Percentiles rank a stretch among this genome's conserved stretches.
phyloP scores from a whole-genome alignment of 768 basidiomycete species.

The Boletus huronensis region DNA sequence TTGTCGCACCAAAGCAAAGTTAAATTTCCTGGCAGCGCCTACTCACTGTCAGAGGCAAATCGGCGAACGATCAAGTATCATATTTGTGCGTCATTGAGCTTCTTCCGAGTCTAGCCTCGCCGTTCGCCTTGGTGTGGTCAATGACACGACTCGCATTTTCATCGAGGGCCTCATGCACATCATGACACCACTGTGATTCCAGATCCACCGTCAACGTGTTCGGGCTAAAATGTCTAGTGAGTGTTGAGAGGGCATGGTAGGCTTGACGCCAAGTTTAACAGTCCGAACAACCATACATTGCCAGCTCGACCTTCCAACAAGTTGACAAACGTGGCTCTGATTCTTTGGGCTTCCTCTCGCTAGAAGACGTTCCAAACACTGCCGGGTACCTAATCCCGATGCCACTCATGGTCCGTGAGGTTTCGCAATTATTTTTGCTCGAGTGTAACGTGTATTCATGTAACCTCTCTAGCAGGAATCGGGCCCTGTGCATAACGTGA shows the following conservation, averaged over 20 bases:
- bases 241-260: neutral
- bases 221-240: neutral
- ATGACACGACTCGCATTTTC: neutral
- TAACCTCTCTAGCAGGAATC: conserved; percentile 2
- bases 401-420: conserved; percentile 13
- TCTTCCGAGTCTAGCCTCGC: neutral
- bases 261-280: neutral
- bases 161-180: conserved; percentile 3
- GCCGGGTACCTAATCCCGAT: neutral
- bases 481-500: conserved; percentile 28
- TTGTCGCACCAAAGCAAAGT: neutral
- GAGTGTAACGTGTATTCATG: neutral
- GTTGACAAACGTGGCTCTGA: neutral
- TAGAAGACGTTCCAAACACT: neutral
- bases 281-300: neutral
- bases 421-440: neutral
- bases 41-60: too few species aligned
- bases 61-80: neutral
- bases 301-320: neutral
- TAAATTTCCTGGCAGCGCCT: neutral
- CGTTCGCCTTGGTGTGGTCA: neutral
- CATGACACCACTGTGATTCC: neutral
- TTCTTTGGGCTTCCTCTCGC: neutral
- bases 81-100: neutral
- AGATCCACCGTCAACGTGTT: conserved; percentile 10